Base-by-base conservation (phyloP, 768 basidiomycete species). In the Cystofilobasidium capitatum region DNA sequence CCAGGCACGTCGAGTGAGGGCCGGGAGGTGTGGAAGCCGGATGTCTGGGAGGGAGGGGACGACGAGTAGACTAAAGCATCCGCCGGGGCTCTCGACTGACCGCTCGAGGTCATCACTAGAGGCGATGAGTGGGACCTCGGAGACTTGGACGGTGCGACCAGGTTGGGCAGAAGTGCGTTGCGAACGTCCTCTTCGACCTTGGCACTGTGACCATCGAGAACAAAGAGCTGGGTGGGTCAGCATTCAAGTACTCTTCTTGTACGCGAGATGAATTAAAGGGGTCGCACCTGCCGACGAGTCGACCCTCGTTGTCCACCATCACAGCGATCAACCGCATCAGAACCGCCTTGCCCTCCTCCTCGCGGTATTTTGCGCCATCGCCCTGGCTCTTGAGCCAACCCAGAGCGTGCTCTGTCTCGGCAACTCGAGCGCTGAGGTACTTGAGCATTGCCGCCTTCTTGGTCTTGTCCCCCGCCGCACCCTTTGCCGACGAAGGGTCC, bases 261-360 rank as follows among this genome's bases (percentile, higher is more conserved):
- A 39, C 22, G 57, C 39, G 51, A 14, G 29, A 51, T 24, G 60
- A 17, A 20, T 20, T 10, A 31, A 80, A n/a, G n/a, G n/a, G n/a
- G n/a, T n/a, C 87, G 74, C 76, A 97, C 93, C 85, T 88, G 79
- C 91, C 91, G 37, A 85, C 84, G 24, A 96, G 77, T 62, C 84
- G 84, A 0, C 96, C 94, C 70, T 98, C 92, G 70, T 93, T 85
- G 71, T 93, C 88, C 0, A 97, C 82, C 83, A 98, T 82, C 10
- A 88, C 79, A 74, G 82, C 86, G 54, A 98, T 77, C 44, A 97
- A 74, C 69, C 82, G 85, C 35, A 91, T 80, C 24, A 98, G 78
- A 1, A 85, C 79, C 35, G 89, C 78, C 76, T 87, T 90, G 29
- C 87, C 88, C 73, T 96, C 90, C 31, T 85, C 82, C 60, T 81